A percentile compares a stretch with the other conserved stretches of the same genome.
Evolutionary conservation across 768 basidiomycete species (phyloP).

Genomic region (Cystoderma amianthinum): DNA sequence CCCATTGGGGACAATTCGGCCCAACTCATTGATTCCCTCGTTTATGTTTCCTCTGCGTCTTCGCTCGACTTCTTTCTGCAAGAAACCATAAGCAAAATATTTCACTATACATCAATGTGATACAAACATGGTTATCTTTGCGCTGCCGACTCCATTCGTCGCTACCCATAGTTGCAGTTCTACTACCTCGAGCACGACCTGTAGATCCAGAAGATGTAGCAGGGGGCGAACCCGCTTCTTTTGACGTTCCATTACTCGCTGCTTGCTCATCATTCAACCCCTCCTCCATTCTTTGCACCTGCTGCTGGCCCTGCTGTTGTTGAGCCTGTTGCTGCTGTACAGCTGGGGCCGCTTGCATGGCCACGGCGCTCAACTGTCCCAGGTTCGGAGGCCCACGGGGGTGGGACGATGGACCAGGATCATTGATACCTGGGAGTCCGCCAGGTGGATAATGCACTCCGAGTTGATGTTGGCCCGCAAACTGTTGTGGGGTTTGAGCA

Average conservation of each 20-base stretch:
- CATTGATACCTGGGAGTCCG: constrained; percentile 47
- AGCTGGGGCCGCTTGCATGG: constrained; percentile 36
- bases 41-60: constrained; percentile 93
- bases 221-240: constrained; percentile 15
- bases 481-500: constrained; percentile 32
- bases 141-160: constrained; percentile 78
- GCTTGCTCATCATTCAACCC: constrained; percentile 5
- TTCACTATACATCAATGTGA: neutral
- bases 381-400: constrained; percentile 62
- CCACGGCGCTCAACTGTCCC: constrained; percentile 50
- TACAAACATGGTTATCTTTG: constrained; percentile 75
- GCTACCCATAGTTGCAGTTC: constrained; percentile 57
- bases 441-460: constrained; percentile 16
- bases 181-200: constrained; percentile 42
- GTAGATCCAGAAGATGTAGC: constrained; percentile 15
- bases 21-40: constrained; percentile 90
- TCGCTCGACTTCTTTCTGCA: constrained; percentile 96
- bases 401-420: constrained; percentile 69
- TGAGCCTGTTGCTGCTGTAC: neutral
- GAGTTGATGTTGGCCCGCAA: constrained; percentile 23
- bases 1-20: constrained; percentile 81
- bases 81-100: constrained; percentile 3
- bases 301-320: constrained; percentile 10
- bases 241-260: constrained; percentile 7
- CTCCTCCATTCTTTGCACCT: constrained; percentile 8